Evolutionary conservation across 805 yeast genomes (phyloP), one percentile per base, ranked within the genome.

Genomic region (Ogataea neopini): DNA sequence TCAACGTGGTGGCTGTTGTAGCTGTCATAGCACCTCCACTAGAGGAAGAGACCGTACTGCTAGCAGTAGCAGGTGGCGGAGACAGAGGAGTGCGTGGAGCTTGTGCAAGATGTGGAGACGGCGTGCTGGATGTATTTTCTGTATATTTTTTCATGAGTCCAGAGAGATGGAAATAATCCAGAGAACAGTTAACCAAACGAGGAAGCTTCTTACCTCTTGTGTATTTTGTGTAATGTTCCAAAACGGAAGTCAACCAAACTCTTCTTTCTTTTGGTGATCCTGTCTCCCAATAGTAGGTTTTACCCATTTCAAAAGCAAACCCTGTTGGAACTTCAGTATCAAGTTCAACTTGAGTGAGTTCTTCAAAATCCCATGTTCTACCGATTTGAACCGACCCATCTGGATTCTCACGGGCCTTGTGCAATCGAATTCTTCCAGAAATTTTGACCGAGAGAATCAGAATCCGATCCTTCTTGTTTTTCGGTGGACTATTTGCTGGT

Each of bases 301-400:
- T 91, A 34, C 86, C 86, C 61, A 92, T 73, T 14, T 71, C 71
- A 44, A 86, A 70, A 0, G 75, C 51, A 47, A 87, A 72, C 1
- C 91, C 89, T 42, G 79, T 76, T 2, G 73, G 76, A 10, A 75
- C 76, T 22, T 68, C 75, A 26, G 51, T 45, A 50, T 83, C 88
- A 46, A 78, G 73, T 26, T 82, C 81, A 2, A 91, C 64, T 36
- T 67, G 64, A 3, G 73, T 64, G 53, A 92, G 70, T 56, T 88
- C 95, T 50, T 79, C 86, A 58, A 92, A 69, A 52, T 81, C 83
- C 98, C 98, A 91, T 2, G 96, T 86, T 59, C 97, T 78, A 26
- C 98, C 98, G 43, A 91, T 88, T 67, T 91, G 97, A 58, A 86
- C 81, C 1, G 83, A 65, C 1, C 86, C 84, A 56, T 87, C 86